Evolutionary conservation across 2,329 filamentous ascomycete genomes (phyloP), one percentile per base, ranked within the genome.

Genomic region (Cercospora berteroae): DNA sequence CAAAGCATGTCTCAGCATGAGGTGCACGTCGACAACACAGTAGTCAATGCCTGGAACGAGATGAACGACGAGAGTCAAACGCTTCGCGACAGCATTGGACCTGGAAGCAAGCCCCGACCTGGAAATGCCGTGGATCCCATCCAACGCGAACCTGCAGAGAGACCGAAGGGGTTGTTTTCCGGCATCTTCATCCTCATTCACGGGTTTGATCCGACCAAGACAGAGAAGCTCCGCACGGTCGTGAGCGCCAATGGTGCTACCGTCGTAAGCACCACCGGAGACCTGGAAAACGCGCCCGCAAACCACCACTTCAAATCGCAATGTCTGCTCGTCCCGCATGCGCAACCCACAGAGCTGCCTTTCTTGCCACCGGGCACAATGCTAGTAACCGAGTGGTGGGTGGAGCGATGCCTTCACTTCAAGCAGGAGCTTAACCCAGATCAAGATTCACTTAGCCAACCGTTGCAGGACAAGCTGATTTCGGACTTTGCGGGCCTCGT

Each of bases 301-400:
- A 52, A 68, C 13, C 60, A 63, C 4, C 57, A 59, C 52, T 74
- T 71, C 68, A 59, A 59, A 20, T 39, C 67, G 50, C 57, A 71
- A 58, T 73, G 69, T 63, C 70, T 76, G 4, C 70, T 75, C 74
- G 78, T 75, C 74, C 82, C 69, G 75, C 72, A 74, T 77, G 68
- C 72, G 60, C 63, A 59, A 59, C 69, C 63, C 39, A 62, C 63
- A 23, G 48, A 66, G n/a, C 55, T 75, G 12, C 73, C 76, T 29
- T 66, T 66, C 10, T 66, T 77, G 13, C 72, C 76, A 16, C 20
- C 67, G n/a, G 69, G 67, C 42, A 76, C 75, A 12, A 78, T 83
- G 58, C 75, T 83, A 13, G 88, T 96, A 33, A 98, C 93, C 10
- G 93, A 97, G 76, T 96, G 95, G 84, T 99, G 94, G 86, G 85